Evolutionary conservation across 129 eudicot genomes (phyloP).

Genomic region (Escallonia herrerae): DNA sequence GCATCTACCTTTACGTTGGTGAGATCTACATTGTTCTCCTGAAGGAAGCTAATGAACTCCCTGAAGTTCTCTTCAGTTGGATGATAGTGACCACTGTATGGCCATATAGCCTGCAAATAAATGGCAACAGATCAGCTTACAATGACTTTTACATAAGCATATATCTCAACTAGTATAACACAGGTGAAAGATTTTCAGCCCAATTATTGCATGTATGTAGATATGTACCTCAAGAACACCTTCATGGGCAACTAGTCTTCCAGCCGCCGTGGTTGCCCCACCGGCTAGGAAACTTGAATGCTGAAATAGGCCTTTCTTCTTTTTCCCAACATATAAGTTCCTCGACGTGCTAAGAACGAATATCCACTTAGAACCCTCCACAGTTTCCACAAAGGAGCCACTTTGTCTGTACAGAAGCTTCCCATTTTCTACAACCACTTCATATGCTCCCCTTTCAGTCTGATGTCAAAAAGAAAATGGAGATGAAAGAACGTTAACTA

Average conservation of each 20-base stretch:
- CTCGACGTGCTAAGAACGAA: conserved; percentile 60
- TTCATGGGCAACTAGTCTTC: conserved; percentile 38
- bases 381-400: conserved; percentile 30
- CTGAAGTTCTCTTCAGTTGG: conserved; percentile 93
- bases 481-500: neutral
- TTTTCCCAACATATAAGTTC: conserved; percentile 43
- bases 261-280: conserved; percentile 57
- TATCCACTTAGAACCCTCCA: conserved; percentile 51
- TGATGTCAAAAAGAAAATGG: conserved; percentile 9
- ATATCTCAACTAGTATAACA: neutral
- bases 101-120: conserved; percentile 87
- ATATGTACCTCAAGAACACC: conserved; percentile 45
- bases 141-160: neutral
- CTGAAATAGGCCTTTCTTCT: conserved; percentile 49
- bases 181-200: neutral
- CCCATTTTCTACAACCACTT: conserved; percentile 46
- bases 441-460: conserved; percentile 49
- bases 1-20: conserved; percentile 69
- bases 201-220: neutral
- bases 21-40: conserved; percentile 79
- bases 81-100: conserved; percentile 94
- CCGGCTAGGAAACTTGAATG: conserved; percentile 60
- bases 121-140: neutral
- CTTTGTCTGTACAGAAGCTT: conserved; percentile 44
- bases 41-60: conserved; percentile 78